phyloP scores from a whole-genome alignment of 2,329 filamentous ascomycete genomes.

The Cordyceps pruinosa region DNA sequence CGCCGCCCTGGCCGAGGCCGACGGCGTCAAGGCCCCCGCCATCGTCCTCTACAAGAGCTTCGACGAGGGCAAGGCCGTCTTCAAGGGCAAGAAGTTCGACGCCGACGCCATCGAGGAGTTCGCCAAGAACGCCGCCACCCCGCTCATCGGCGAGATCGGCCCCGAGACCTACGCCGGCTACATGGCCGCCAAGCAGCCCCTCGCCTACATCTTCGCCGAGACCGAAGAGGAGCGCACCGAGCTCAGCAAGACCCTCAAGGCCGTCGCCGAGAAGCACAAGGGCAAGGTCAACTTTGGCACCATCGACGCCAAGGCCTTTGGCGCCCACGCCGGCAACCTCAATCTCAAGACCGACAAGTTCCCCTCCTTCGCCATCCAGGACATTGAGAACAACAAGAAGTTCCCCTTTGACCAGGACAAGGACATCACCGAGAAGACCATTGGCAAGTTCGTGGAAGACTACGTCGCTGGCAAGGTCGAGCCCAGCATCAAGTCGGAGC shows the following conservation, averaged over 20 bases:
- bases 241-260: slow-evolving; percentile 70
- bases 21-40: slow-evolving; percentile 79
- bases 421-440: slow-evolving; percentile 63
- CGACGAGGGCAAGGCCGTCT: slow-evolving; percentile 89
- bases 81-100: slow-evolving; percentile 68
- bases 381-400: slow-evolving; percentile 92
- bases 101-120: slow-evolving; percentile 74
- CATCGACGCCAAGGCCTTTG: slow-evolving; percentile 90
- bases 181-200: slow-evolving; percentile 85
- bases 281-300: slow-evolving; percentile 96
- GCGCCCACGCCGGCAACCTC: slow-evolving; percentile 90
- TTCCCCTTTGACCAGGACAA: slow-evolving; percentile 85
- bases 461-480: slow-evolving; percentile 83
- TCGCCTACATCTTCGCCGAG: slow-evolving; percentile 97
- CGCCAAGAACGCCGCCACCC: slow-evolving; percentile 76
- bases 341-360: slow-evolving; percentile 95
- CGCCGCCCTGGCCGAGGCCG: slow-evolving; percentile 75
- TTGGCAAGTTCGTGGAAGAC: slow-evolving; percentile 78
- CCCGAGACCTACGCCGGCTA: slow-evolving; percentile 94
- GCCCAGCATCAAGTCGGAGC: slow-evolving; percentile 97
- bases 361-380: slow-evolving; percentile 96
- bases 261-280: slow-evolving; percentile 84
- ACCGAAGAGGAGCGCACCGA: slow-evolving; percentile 79
- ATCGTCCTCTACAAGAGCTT: slow-evolving; percentile 96
- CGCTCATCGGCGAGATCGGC: slow-evolving; percentile 90